Evolutionary conservation across 306 rosid species (phyloP).

Genomic region (Quercus bicolor): DNA sequence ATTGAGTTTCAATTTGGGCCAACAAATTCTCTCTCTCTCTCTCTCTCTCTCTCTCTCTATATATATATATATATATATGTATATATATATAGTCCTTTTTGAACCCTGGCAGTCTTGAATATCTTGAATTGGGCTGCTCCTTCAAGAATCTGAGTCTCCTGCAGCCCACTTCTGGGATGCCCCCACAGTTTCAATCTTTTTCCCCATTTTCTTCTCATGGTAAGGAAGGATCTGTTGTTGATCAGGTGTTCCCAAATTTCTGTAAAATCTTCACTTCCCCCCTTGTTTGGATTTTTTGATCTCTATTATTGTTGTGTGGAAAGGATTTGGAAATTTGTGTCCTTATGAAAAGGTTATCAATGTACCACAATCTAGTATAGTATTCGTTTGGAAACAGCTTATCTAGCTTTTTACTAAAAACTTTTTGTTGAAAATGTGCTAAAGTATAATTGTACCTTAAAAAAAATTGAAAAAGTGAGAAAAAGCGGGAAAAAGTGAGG

Average conservation of each 20-base stretch:
- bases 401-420: too few relatives aligned
- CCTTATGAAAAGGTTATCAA: not conserved
- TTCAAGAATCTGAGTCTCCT: slow-evolving; percentile 8
- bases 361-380: not conserved
- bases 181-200: slow-evolving; percentile 17
- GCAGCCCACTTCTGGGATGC: slow-evolving; percentile 17
- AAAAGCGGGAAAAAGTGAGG: too few relatives aligned
- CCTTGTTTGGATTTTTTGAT: not conserved
- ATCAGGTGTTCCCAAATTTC: slow-evolving; percentile 15
- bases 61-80: not conserved
- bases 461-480: too few relatives aligned
- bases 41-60: too few relatives aligned
- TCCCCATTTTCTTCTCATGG: slow-evolving; percentile 11
- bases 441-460: too few relatives aligned
- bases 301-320: not conserved
- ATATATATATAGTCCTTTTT: slow-evolving; percentile 14
- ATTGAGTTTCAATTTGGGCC: not conserved
- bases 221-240: slow-evolving; percentile 20
- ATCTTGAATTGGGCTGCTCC: slow-evolving; percentile 4
- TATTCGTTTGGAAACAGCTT: too few relatives aligned
- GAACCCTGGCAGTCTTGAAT: slow-evolving; percentile 7
- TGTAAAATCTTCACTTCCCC: not conserved
- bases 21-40: too few relatives aligned
- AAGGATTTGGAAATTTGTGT: not conserved
- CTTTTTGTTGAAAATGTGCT: too few relatives aligned